These are phyloP conservation scores for Tylopilus rubrobrunneus DNA, from an alignment of 768 basidiomycete genomes.

Conservation along the genomic window DNA sequence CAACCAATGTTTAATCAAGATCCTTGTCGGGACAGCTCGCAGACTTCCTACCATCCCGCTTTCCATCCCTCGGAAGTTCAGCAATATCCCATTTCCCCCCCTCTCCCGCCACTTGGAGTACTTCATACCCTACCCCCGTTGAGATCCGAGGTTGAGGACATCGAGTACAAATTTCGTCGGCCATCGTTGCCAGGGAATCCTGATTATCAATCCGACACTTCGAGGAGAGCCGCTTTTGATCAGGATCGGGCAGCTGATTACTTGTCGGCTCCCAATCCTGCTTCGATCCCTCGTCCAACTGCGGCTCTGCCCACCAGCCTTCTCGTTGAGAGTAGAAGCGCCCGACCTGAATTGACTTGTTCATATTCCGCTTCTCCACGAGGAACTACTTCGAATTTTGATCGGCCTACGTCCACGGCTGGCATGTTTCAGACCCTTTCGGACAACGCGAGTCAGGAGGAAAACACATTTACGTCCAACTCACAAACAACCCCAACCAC, in stretches of 20 bases:
- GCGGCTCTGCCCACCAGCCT: background rate
- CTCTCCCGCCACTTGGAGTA: constrained; percentile 20
- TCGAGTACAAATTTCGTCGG: constrained; percentile 32
- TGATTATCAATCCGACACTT: constrained; percentile 6
- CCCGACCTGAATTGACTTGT: constrained; percentile 14
- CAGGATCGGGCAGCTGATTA: constrained; percentile 16
- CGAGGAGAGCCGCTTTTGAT: constrained; percentile 9
- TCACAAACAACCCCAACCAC: constrained; percentile 3
- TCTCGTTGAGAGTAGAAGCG: constrained; percentile 10
- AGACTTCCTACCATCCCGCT: constrained; percentile 19
- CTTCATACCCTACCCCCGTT: constrained; percentile 27
- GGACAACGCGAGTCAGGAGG: constrained; percentile 3
- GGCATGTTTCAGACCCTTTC: constrained; percentile 11
- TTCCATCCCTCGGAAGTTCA: constrained; percentile 24
- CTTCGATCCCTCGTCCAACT: constrained; percentile 5
- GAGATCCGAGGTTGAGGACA: constrained; percentile 22
- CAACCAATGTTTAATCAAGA: constrained; percentile 23
- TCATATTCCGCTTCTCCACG: constrained; percentile 18
- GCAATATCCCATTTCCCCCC: constrained; percentile 26
- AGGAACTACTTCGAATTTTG: constrained; percentile 14
- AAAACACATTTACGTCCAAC: constrained; percentile 7
- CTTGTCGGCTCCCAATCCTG: background rate
- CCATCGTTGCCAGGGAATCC: constrained; percentile 24
- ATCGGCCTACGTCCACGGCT: constrained; percentile 19
- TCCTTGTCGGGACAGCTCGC: constrained; percentile 19